These are phyloP conservation scores for Trichoderma parareesei DNA, from an alignment of 495 filamentous ascomycete species.

Conservation along the genomic window DNA sequence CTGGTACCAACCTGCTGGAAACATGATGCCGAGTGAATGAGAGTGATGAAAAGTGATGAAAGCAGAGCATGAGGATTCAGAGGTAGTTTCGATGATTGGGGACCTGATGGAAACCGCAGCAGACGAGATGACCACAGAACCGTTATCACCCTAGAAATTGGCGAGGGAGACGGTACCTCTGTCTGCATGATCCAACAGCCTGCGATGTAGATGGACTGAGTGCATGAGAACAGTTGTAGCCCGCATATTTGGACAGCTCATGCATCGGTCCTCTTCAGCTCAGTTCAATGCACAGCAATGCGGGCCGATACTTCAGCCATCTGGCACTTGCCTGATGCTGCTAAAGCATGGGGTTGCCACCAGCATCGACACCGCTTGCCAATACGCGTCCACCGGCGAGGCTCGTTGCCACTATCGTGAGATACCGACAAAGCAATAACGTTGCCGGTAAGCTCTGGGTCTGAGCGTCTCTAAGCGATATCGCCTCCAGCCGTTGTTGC, in stretches of 20 bases:
- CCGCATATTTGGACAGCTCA: background rate
- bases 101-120: background rate
- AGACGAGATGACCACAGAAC: too few species aligned
- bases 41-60: background rate
- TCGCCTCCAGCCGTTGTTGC: background rate
- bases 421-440: background rate
- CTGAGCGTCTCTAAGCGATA: background rate
- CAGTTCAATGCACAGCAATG: too few species aligned
- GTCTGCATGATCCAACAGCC: too few species aligned
- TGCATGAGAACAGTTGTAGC: too few species aligned
- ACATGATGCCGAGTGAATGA: background rate
- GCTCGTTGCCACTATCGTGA: conserved; percentile 1
- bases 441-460: background rate
- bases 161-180: too few species aligned
- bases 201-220: too few species aligned
- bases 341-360: background rate
- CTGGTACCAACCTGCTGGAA: background rate
- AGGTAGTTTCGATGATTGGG: background rate
- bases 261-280: background rate
- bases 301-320: background rate
- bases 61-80: background rate
- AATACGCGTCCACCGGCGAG: background rate
- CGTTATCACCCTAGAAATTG: too few species aligned
- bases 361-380: background rate
- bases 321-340: background rate